Conservation (phyloP, 1,284 basidiomycete species). For the Cryptococcus sp. region DNA sequence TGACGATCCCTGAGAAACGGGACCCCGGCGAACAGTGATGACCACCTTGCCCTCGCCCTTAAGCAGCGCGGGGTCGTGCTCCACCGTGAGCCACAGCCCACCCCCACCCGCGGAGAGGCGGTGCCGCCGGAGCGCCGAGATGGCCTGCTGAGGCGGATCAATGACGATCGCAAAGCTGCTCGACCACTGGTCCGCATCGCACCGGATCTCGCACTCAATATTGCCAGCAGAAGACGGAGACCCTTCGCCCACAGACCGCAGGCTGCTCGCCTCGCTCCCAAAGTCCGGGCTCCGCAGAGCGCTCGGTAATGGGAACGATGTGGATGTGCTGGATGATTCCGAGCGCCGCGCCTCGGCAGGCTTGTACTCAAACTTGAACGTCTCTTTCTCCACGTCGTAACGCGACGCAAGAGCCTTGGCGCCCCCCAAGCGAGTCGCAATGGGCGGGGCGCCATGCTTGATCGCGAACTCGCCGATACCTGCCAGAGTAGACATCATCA, state of each 20-base stretch:
- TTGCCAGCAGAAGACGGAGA: slow-evolving; percentile 17
- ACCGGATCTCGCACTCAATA: slow-evolving; percentile 91
- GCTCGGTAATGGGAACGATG: slow-evolving; percentile 38
- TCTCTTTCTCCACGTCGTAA: slow-evolving; percentile 84
- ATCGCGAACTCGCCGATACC: slow-evolving; percentile 93
- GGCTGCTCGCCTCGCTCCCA: slow-evolving; percentile 20
- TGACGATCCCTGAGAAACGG: slow-evolving; percentile 52
- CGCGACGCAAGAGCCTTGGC: slow-evolving; percentile 69
- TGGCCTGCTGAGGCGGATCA: slow-evolving; percentile 84
- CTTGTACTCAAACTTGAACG: slow-evolving; percentile 83
- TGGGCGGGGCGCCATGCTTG: slow-evolving; percentile 88
- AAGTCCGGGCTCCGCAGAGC: slow-evolving; percentile 22
- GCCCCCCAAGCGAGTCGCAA: slow-evolving; percentile 75
- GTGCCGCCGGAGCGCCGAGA: slow-evolving; percentile 82
- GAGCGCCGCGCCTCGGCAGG: slow-evolving; percentile 58
- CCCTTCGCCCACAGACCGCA: slow-evolving; percentile 19
- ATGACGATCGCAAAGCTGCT: slow-evolving; percentile 82
- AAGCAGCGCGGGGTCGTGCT: slow-evolving; percentile 74
- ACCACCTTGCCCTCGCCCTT: slow-evolving; percentile 72
- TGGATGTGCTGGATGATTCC: slow-evolving; percentile 46
- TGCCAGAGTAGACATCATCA: slow-evolving; percentile 81
- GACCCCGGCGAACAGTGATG: slow-evolving; percentile 64
- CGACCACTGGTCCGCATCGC: slow-evolving; percentile 91
- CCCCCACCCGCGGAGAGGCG: slow-evolving; percentile 82
- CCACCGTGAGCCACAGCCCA: slow-evolving; percentile 93